These are phyloP conservation scores for Cladobotryum protrusum DNA, from an alignment of 2,329 filamentous ascomycete genomes.

Conservation along the genomic window DNA sequence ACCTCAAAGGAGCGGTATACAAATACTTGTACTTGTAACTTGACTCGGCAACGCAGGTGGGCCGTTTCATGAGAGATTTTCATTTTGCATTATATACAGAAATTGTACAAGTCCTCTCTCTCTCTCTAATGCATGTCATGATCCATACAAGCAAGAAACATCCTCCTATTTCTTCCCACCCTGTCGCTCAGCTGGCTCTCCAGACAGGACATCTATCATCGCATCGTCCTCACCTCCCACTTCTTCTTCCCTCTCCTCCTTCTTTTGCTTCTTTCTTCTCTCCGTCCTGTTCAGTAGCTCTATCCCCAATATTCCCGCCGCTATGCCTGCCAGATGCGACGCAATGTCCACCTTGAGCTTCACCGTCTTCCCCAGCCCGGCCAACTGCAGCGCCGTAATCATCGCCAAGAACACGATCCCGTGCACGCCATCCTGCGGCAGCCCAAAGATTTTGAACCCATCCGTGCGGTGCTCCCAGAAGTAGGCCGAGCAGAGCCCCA, in stretches of 20 bases:
- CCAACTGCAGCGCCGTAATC: constrained; percentile 44
- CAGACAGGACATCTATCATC: constrained; percentile 9
- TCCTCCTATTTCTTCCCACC: no score
- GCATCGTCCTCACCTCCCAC: constrained; percentile 8
- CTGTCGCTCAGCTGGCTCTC: no score
- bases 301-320: constrained; percentile 39
- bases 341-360: constrained; percentile 42
- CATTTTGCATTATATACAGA: no score
- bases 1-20: no score
- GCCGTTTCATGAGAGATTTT: no score
- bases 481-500: constrained; percentile 56
- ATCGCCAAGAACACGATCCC: constrained; percentile 49
- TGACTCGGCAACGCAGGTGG: no score
- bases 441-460: constrained; percentile 50
- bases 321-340: constrained; percentile 48
- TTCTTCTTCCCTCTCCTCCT: constrained; percentile 11
- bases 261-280: constrained; percentile 10
- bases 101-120: no score
- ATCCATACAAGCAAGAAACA: no score
- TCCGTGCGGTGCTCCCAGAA: constrained; percentile 54
- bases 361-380: constrained; percentile 37
- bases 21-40: no score
- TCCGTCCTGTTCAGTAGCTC: constrained; percentile 24
- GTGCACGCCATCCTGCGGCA: constrained; percentile 52
- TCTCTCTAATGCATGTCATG: no score